Base-by-base conservation (phyloP, 73 alveolate genomes). In the Paramecium primaurelia region DNA sequence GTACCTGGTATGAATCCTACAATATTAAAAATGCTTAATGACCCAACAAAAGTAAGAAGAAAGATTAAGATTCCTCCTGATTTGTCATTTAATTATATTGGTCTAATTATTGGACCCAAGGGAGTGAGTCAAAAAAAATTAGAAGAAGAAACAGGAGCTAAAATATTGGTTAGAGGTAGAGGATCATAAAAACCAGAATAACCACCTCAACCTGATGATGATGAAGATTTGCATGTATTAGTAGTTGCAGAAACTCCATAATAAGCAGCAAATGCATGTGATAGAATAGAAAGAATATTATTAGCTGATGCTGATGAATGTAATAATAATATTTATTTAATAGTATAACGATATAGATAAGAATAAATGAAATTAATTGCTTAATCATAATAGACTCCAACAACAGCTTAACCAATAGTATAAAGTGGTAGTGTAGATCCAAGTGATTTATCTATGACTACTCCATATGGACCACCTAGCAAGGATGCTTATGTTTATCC, bases 191-290 rank as follows among this genome's bases (percentile, higher is more conserved):
- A 98, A 92, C 98, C 96, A 58, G 99, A 99, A 45, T 95, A 96
- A 92, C 98, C 99, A 42, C 99, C 99, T 71, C 94, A 96, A 84
- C 99, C 99, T 25, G 99, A 98, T 88, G 99, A 98, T 89, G 96
- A 97, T 60, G 99, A 98, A 89, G 99, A 98, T 77, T 96, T 97
- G 71, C 99, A 98, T 92, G 99, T 98, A 1, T 95, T 98, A 71
- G 96, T 98, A 28, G 97, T 97, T 49, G 99, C 99, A 1, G 99
- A 98, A 68, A 93, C 99, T 5, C 98, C 94, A 42, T 97, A 96
- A 71, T 92, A 92, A 68, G 98, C 97, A 30, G 93, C 94, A 71
- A 92, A 98, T 88, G 99, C 99, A 1, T 86, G 95, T 34, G 96
- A 96, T 88, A 96, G 97, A 59, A 96, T 97, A 0, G 98, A 98